Base-by-base conservation (phyloP, 805 yeast species). In the Cephaloascus albidus region DNA sequence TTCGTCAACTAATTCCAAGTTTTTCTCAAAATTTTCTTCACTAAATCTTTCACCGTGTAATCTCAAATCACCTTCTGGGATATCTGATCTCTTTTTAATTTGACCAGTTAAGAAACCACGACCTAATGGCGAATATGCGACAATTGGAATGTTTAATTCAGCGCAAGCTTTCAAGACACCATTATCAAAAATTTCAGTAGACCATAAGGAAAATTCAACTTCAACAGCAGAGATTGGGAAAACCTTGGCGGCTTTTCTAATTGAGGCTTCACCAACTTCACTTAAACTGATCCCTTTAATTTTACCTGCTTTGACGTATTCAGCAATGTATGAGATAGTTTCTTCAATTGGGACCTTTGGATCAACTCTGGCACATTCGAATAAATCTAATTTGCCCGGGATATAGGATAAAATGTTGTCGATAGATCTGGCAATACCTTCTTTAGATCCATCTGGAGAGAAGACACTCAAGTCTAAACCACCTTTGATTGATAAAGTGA, bases 71-170 rank as follows among this genome's bases (percentile, higher is more conserved):
- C 74, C 80, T 34, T 63, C 63, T 12, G 78, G 74, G 30, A 82
- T 51, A 40, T 75, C 79, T 0, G 57, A 50, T 17, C 59, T 49
- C 4, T 70, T 57, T 19, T 59, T 75, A 39, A 78, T 58, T 27
- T 51, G 45, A 41, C 93, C 95, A 3, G 90, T 79, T 40, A 88
- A 67, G 43, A 81, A 63, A 1, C 96, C 96, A 50, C 85, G 71
- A 8, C 88, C 81, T 40, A 88, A 66, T 23, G 96, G 96, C 23
- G 95, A 82, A 59, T 88, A 88, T 19, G 88, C 85, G 41, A 85
- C 65, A 23, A 85, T 64, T 12, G 93, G 82, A 40, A 88, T 72
- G 14, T 66, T 66, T 27, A 69, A 58, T 44, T 80, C 76, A 17
- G 73, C 68, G 45, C 81, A 75, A 4, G 72, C 69, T 3, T 68